Evolutionary conservation across 192 early-diverging fungal genomes (phyloP).

Genomic region (Entomortierella beljakovae): DNA sequence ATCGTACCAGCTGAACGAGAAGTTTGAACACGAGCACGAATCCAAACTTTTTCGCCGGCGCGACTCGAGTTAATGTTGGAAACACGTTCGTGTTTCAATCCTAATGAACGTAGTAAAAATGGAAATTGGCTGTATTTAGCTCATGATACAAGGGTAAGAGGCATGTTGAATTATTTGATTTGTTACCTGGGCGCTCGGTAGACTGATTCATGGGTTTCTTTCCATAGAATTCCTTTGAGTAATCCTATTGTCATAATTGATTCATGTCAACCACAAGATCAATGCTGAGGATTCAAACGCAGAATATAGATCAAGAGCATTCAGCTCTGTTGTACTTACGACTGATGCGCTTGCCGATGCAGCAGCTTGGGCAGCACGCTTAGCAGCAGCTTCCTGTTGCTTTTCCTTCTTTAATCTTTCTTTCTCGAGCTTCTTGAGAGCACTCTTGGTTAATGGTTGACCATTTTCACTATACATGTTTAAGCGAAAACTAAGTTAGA

Average conservation of each 20-base stretch:
- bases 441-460: slow-evolving; percentile 90
- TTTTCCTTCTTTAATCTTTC: slow-evolving; percentile 88
- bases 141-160: no score
- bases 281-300: not conserved
- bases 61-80: slow-evolving; percentile 68
- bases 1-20: slow-evolving; percentile 82
- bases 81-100: slow-evolving; percentile 72
- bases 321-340: slow-evolving; percentile 7
- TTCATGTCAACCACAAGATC: not conserved
- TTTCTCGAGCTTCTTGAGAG: slow-evolving; percentile 94
- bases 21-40: slow-evolving; percentile 93
- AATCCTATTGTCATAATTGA: slow-evolving; percentile 66
- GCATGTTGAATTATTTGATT: no score
- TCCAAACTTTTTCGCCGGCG: slow-evolving; percentile 79
- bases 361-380: slow-evolving; percentile 74
- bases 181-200: slow-evolving; percentile 72
- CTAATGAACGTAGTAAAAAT: slow-evolving; percentile 46
- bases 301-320: not conserved
- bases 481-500: not conserved
- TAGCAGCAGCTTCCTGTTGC: slow-evolving; percentile 76
- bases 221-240: slow-evolving; percentile 88
- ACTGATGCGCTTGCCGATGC: slow-evolving; percentile 43
- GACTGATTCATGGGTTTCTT: slow-evolving; percentile 90
- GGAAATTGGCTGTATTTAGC: not conserved
- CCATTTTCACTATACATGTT: slow-evolving; percentile 72